Evolutionary conservation across 2,329 filamentous ascomycete genomes (phyloP).

Genomic region (Exophiala viscosa): DNA sequence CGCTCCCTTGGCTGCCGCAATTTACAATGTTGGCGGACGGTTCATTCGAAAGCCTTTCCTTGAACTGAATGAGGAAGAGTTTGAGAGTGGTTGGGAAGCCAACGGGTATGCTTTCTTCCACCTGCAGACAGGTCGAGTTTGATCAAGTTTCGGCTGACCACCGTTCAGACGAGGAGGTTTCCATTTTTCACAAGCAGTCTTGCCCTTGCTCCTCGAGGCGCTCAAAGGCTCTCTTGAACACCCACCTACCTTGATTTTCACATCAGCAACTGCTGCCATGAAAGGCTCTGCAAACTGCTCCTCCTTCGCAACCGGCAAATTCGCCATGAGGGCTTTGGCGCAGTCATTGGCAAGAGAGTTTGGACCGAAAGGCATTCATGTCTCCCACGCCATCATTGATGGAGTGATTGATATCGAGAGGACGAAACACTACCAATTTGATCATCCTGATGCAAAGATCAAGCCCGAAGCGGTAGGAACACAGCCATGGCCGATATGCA

Average conservation of each 20-base stretch:
- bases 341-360: conserved; percentile 80
- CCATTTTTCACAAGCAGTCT: conserved; percentile 66
- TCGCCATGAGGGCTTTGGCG: conserved; percentile 68
- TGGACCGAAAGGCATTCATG: conserved; percentile 77
- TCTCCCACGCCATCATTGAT: conserved; percentile 78
- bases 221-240: conserved; percentile 51
- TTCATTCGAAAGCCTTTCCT: conserved; percentile 60
- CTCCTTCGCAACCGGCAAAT: conserved; percentile 75
- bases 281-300: conserved; percentile 67
- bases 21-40: conserved; percentile 59
- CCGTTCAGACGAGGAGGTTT: conserved; percentile 58
- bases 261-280: conserved; percentile 77
- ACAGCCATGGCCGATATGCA: not conserved
- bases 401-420: conserved; percentile 78
- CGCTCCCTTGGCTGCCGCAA: conserved; percentile 48
- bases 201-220: conserved; percentile 67
- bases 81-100: conserved; percentile 49
- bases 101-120: conserved; percentile 42
- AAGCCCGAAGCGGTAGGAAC: conserved; percentile 65
- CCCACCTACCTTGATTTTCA: conserved; percentile 78
- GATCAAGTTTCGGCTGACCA: not conserved
- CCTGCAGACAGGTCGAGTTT: not conserved
- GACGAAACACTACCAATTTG: conserved; percentile 59
- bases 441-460: conserved; percentile 64
- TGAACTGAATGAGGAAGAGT: conserved; percentile 58